Conservation (phyloP, 1,139 yeast genomes). For the Yamadazyma sp. region DNA sequence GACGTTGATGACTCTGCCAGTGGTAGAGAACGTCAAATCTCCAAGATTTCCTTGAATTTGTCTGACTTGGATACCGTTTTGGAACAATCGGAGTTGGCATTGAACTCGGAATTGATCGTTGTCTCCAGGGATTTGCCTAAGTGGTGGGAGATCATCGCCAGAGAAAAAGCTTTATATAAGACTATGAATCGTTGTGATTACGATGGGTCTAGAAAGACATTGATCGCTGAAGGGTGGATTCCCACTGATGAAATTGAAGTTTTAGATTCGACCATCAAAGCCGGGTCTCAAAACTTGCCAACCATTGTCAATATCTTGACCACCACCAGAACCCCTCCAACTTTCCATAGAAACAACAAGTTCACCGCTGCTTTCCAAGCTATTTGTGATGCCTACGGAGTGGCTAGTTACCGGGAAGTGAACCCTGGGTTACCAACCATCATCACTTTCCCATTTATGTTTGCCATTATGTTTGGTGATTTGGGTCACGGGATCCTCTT, state of each 20-base stretch:
- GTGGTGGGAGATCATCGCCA: conserved; percentile 69
- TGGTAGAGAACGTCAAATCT: conserved; percentile 48
- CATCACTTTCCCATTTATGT: conserved; percentile 82
- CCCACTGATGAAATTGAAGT: conserved; percentile 57
- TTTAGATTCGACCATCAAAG: conserved; percentile 36
- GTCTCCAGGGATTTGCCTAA: conserved; percentile 68
- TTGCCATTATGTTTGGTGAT: conserved; percentile 88
- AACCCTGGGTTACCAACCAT: conserved; percentile 81
- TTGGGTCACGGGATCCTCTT: conserved; percentile 76
- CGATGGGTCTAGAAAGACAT: conserved; percentile 61
- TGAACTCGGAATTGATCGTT: conserved; percentile 69
- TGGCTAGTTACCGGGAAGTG: conserved; percentile 74
- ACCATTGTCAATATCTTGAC: conserved; percentile 67
- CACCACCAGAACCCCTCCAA: conserved; percentile 74
- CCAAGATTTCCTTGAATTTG: conserved; percentile 54
- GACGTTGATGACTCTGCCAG: conserved; percentile 31
- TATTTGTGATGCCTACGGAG: conserved; percentile 79
- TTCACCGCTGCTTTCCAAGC: conserved; percentile 75
- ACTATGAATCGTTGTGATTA: conserved; percentile 68
- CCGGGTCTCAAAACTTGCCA: conserved; percentile 49
- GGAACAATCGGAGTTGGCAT: conserved; percentile 53
- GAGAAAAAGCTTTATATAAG: conserved; percentile 70
- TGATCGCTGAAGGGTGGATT: conserved; percentile 80
- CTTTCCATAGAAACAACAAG: conserved; percentile 74
- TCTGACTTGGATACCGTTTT: conserved; percentile 61